Evolutionary conservation across 768 basidiomycete species (phyloP).

Genomic region (Suillus spraguei): DNA sequence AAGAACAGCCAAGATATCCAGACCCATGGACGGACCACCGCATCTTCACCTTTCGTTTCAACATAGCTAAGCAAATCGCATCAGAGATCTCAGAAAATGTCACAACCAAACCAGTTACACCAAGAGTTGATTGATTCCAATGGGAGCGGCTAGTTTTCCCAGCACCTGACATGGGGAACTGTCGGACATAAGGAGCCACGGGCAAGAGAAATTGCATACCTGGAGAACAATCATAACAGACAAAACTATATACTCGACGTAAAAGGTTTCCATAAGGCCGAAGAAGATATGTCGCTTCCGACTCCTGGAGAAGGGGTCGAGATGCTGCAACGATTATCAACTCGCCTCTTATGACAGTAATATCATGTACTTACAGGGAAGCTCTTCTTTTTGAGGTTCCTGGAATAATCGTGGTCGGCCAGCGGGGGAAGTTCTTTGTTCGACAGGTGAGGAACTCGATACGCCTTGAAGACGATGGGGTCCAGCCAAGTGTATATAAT

Average conservation of each 20-base stretch:
- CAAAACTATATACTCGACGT: slow-evolving; percentile 15
- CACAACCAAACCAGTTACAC: slow-evolving; percentile 18
- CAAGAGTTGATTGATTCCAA: slow-evolving; percentile 36
- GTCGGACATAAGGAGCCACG: background rate
- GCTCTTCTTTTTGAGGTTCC: slow-evolving; percentile 35
- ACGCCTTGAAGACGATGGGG: slow-evolving; percentile 45
- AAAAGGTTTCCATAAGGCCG: slow-evolving; percentile 17
- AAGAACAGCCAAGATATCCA: slow-evolving; percentile 60
- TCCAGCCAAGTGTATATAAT: slow-evolving; percentile 58
- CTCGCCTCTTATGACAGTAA: background rate
- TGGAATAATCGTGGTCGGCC: slow-evolving; percentile 47
- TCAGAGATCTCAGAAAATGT: background rate
- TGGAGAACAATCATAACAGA: slow-evolving; percentile 12
- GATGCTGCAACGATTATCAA: slow-evolving; percentile 22
- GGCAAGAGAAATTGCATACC: slow-evolving; percentile 1
- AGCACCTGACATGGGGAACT: slow-evolving; percentile 15
- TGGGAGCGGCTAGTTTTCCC: slow-evolving; percentile 28
- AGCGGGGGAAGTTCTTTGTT: slow-evolving; percentile 47
- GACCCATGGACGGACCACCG: slow-evolving; percentile 64
- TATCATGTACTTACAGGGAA: slow-evolving; percentile 30
- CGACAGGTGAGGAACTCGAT: slow-evolving; percentile 45
- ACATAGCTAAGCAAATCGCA: slow-evolving; percentile 49
- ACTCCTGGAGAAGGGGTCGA: slow-evolving; percentile 25
- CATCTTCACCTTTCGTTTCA: slow-evolving; percentile 51
- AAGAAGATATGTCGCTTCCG: slow-evolving; percentile 19